A percentile compares a stretch with the other conserved stretches of the same genome.
phyloP scores from a whole-genome alignment of 2,329 filamentous ascomycete species.

The Microsporum canis region DNA sequence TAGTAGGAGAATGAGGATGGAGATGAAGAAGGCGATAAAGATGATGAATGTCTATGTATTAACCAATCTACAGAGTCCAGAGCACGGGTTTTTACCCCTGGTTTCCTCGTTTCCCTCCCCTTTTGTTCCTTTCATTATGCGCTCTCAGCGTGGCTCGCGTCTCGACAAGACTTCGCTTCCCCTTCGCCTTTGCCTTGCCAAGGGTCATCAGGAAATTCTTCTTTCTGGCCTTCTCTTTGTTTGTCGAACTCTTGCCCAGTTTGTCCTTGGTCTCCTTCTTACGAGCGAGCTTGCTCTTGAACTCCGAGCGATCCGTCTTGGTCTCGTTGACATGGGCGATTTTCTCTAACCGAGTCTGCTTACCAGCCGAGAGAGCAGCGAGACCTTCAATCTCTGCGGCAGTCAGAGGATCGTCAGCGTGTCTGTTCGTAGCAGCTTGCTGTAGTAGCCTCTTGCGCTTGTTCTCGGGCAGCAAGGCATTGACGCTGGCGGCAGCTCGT shows the following conservation, averaged over 20 bases:
- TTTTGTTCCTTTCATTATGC: slow-evolving; percentile 73
- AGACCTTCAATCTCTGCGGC: slow-evolving; percentile 86
- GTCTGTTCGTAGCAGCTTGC: slow-evolving; percentile 45
- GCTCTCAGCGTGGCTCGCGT: slow-evolving; percentile 68
- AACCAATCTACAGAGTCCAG: neutral
- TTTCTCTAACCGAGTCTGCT: slow-evolving; percentile 80
- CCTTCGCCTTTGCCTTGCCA: slow-evolving; percentile 89
- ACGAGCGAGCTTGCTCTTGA: slow-evolving; percentile 75
- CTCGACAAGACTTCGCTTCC: slow-evolving; percentile 85
- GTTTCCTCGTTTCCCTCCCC: slow-evolving; percentile 72
- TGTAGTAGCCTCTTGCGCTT: slow-evolving; percentile 28
- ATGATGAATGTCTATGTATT: neutral
- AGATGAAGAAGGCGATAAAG: neutral
- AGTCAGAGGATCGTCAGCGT: slow-evolving; percentile 78
- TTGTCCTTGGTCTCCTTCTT: slow-evolving; percentile 76
- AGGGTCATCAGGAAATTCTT: slow-evolving; percentile 99
- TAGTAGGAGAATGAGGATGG: neutral
- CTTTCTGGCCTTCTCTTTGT: slow-evolving; percentile 89
- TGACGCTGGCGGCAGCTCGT: slow-evolving; percentile 59
- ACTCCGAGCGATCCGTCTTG: slow-evolving; percentile 63
- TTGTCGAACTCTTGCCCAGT: slow-evolving; percentile 90
- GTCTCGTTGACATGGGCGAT: slow-evolving; percentile 72
- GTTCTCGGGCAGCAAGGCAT: slow-evolving; percentile 45
- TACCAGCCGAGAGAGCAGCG: slow-evolving; percentile 57
- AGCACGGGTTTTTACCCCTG: slow-evolving; percentile 12